A percentile compares a stretch with the other conserved stretches of the same genome.
Conservation (phyloP, 345 rosid genomes). For the Combretum micranthum region DNA sequence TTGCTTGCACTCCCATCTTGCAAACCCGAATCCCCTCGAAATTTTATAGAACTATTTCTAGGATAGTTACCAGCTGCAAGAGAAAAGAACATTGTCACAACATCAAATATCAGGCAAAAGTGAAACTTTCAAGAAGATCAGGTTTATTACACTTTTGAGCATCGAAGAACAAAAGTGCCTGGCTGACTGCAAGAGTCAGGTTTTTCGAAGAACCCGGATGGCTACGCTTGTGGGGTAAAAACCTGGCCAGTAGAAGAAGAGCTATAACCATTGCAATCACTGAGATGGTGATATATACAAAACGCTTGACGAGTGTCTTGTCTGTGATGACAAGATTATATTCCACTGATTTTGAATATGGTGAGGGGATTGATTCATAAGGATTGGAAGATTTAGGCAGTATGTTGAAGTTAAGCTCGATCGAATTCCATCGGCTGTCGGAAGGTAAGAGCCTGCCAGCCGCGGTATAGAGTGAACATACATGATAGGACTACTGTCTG, state of each 20-base stretch:
- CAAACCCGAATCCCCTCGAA: constrained; percentile 51
- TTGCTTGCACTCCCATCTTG: constrained; percentile 31
- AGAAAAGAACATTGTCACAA: not conserved
- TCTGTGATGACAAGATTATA: constrained; percentile 40
- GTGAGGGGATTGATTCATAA: constrained; percentile 38
- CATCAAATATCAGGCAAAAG: not conserved
- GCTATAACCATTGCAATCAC: constrained; percentile 16
- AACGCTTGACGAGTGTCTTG: constrained; percentile 31
- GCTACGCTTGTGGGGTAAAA: constrained; percentile 29
- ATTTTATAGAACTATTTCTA: constrained; percentile 33
- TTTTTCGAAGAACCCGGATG: constrained; percentile 31
- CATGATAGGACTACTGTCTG: constrained; percentile 8
- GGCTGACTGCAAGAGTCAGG: constrained; percentile 47
- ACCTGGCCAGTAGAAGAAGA: constrained; percentile 19
- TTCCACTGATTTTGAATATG: constrained; percentile 41
- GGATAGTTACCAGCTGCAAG: constrained; percentile 50
- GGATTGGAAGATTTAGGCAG: constrained; percentile 18
- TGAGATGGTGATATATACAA: constrained; percentile 22
- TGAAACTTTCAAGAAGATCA: not conserved
- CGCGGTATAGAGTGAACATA: constrained; percentile 32
- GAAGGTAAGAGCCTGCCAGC: constrained; percentile 42
- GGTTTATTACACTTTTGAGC: constrained; percentile 48
- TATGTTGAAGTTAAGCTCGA: constrained; percentile 23
- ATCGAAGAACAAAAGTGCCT: constrained; percentile 52
- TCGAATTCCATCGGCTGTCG: constrained; percentile 38